Evolutionary conservation across 2,329 filamentous ascomycete genomes (phyloP).

Genomic region (Rachicladosporium sp.): DNA sequence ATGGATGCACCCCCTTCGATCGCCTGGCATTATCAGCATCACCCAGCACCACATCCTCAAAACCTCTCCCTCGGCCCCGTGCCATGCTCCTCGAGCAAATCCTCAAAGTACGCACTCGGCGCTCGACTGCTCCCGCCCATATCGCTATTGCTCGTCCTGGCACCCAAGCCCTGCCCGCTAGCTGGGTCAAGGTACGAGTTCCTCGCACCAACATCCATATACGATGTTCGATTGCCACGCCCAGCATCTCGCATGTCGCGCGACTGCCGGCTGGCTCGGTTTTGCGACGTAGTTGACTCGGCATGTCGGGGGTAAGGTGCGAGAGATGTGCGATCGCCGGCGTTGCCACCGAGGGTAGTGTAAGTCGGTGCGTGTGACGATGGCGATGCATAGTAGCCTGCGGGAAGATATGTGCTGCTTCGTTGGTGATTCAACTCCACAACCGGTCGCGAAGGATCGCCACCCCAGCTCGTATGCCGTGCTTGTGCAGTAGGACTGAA

Average conservation of each 20-base stretch:
- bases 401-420: slow-evolving; percentile 67
- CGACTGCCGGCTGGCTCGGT: slow-evolving; percentile 7
- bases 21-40: too few species aligned
- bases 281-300: slow-evolving; percentile 1
- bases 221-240: too few species aligned
- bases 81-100: slow-evolving; percentile 67
- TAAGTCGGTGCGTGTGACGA: slow-evolving; percentile 30
- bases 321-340: slow-evolving; percentile 27
- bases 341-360: slow-evolving; percentile 1
- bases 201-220: slow-evolving; percentile 2
- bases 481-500: slow-evolving; percentile 78
- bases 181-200: slow-evolving; percentile 12
- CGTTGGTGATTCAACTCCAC: slow-evolving; percentile 34
- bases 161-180: slow-evolving; percentile 2
- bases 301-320: slow-evolving; percentile 19
- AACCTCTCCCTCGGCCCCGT: slow-evolving; percentile 16
- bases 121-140: slow-evolving; percentile 54
- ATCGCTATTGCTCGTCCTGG: slow-evolving; percentile 33
- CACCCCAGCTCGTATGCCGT: too few species aligned
- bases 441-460: too few species aligned
- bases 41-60: background rate
- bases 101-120: slow-evolving; percentile 81
- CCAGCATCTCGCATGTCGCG: slow-evolving; percentile 3
- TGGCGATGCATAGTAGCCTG: slow-evolving; percentile 78
- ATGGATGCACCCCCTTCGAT: too few species aligned